phyloP scores from a whole-genome alignment of 768 basidiomycete genomes.

The Tricholoma sp. region DNA sequence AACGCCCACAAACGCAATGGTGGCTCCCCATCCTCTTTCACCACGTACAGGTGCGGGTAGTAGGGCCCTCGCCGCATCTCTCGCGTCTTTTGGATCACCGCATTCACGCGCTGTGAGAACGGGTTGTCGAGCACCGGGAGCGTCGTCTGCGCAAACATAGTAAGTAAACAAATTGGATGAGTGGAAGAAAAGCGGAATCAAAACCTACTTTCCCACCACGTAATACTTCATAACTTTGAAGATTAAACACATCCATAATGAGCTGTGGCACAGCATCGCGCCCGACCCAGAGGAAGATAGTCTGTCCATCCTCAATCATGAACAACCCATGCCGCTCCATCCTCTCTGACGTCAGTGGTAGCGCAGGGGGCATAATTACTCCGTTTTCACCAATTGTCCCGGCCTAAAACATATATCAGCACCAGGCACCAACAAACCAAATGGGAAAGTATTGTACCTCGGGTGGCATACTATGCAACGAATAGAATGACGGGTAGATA shows the following conservation, averaged over 20 bases:
- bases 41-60: slow-evolving; percentile 89
- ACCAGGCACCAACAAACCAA: background rate
- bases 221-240: slow-evolving; percentile 82
- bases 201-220: slow-evolving; percentile 84
- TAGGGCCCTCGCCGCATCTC: slow-evolving; percentile 93
- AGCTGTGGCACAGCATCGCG: slow-evolving; percentile 96
- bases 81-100: slow-evolving; percentile 88
- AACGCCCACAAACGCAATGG: slow-evolving; percentile 94
- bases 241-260: slow-evolving; percentile 88
- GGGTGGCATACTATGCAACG: slow-evolving; percentile 91
- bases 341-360: slow-evolving; percentile 92
- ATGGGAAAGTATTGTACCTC: slow-evolving; percentile 48
- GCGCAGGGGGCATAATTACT: slow-evolving; percentile 78
- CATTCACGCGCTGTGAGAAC: slow-evolving; percentile 94
- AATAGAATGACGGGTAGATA: slow-evolving; percentile 93
- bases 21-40: slow-evolving; percentile 98
- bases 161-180: slow-evolving; percentile 1
- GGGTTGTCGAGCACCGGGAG: slow-evolving; percentile 88
- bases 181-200: background rate
- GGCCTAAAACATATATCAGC: slow-evolving; percentile 41
- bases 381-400: slow-evolving; percentile 90
- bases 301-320: slow-evolving; percentile 96
- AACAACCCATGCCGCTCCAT: slow-evolving; percentile 93
- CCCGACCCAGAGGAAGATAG: slow-evolving; percentile 98
- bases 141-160: slow-evolving; percentile 53